Base-by-base conservation (phyloP, 345 rosid species). In the Corchorus capsularis region DNA sequence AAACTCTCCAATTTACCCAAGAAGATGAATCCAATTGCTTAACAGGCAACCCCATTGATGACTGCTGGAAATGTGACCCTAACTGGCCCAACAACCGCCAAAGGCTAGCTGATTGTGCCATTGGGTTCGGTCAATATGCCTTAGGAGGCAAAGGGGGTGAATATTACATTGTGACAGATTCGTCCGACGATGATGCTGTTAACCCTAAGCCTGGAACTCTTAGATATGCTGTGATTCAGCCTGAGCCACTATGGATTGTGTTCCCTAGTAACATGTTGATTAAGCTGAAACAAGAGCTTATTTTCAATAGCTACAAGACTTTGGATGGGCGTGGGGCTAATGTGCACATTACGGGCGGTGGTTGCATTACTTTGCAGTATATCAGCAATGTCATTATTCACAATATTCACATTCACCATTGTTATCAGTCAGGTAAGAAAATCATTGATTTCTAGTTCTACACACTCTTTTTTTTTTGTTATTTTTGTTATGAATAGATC, bases 51-150 rank as follows among this genome's bases (percentile, higher is more conserved):
- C 98, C 99, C 43, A 89, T 96, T 13, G 99, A 96, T 69, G 99
- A 96, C 83, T 96, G 99, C 84, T 96, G 98, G 99, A 93, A 93
- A 79, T 96, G 97, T 50, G 93, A 93, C 93, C 98, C 98, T 7
- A 86, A 92, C 81, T 95, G 99, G 99, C 83, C 98, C 72, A 89
- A 85, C 87, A 86, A 93, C 86, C 94, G 98, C 55, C 98, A 93
- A 76, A 71, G 88, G 12, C 87, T 96, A 14, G 99, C 98, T 16
- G 97, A 96, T 63, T 96, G 99, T 67, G 94, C 84, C 1, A 93
- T 96, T 34, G 99, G 99, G 72, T 96, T 96, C 80, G 99, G 99
- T 14, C 97, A 93, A 78, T 88, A 93, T 22, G 99, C 99, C 0
- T 75, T 87, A 54, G 99, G 99, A 10, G 99, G 99, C 66, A 93